These are phyloP conservation scores for Ogataea henricii DNA, from an alignment of 805 yeast genomes.

Conservation along the genomic window DNA sequence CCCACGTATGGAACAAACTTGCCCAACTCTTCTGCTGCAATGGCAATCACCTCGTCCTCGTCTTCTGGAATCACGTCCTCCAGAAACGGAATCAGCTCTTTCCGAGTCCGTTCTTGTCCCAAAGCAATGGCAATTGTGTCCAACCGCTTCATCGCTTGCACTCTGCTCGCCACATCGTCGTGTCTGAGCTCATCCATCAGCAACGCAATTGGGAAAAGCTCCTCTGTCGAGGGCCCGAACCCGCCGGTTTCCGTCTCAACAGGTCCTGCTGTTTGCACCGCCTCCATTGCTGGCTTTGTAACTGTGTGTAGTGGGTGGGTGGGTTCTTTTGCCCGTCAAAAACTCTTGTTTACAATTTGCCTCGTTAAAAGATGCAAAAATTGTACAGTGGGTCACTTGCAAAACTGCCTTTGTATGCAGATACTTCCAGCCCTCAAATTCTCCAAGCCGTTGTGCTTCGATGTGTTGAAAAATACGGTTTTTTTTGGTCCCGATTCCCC, in stretches of 20 bases:
- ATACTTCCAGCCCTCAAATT: background rate
- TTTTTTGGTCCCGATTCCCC: background rate
- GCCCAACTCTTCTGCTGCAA: constrained; percentile 87
- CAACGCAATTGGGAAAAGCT: constrained; percentile 90
- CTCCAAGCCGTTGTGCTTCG: background rate
- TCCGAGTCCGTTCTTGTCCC: constrained; percentile 90
- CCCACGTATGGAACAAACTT: constrained; percentile 88
- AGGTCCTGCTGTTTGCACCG: constrained; percentile 9
- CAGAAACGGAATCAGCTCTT: constrained; percentile 86
- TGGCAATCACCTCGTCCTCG: constrained; percentile 96
- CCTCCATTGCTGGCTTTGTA: constrained; percentile 14
- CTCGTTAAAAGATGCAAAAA: background rate
- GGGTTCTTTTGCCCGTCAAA: background rate
- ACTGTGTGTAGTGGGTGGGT: background rate
- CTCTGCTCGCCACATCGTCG: constrained; percentile 91
- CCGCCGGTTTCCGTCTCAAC: constrained; percentile 4
- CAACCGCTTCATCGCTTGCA: constrained; percentile 90
- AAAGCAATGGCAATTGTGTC: constrained; percentile 94
- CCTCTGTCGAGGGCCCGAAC: constrained; percentile 40
- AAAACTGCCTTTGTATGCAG: background rate
- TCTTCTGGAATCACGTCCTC: constrained; percentile 92
- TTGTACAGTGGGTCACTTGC: background rate
- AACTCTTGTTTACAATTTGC: constrained; percentile 2
- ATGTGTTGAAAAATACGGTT: background rate
- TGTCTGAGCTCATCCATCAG: constrained; percentile 93